Base-by-base conservation (phyloP, 78 protist species). In the Planoprotostelium fungivorum region DNA sequence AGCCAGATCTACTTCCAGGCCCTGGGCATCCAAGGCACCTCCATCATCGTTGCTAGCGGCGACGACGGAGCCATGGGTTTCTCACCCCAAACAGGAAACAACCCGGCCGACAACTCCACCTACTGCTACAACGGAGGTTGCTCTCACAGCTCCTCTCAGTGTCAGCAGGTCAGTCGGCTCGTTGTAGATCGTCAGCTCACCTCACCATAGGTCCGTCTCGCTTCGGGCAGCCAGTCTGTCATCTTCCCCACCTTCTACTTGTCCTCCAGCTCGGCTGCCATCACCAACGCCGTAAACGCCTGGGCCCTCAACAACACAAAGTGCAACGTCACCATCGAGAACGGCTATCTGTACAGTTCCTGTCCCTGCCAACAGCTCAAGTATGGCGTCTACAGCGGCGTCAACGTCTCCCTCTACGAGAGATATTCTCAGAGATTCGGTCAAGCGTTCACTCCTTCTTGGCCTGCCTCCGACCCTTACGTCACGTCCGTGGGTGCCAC, bases 1-100 rank as follows among this genome's bases (percentile, higher is more conserved):
- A 34, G 87, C 34, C 73, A 92, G 85, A 38, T 29, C 28, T 93
- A 90, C 85, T 89, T 95, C 84, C 93, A 91, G 86, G 92, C 91
- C 51, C n/a, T 89, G 10, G 93, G 93, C 37, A 34, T 90, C 35
- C 36, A 34, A 31, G 97, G 97, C 86, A 90, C 86, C 87, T 51
- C 95, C 34, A 51, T 96, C 10, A 63, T 93, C 29, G 86, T 90
- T 28, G 92, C 95, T 0, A 35, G 94, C 28, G 97, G 97, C 83
- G 97, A 96, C 92, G 93, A 90, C 39, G 97, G 97, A 87, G 95
- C 92, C 31, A 85, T 88, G 38, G 38, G 84, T 23, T 88, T 85
- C 73, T 63, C 25, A 63, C 83, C 34, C 38, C 86, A 91, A 51
- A 87, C 88, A 25, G 94, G 94, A 88, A 92, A 92, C 85, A 85